Conservation (phyloP, 768 basidiomycete species). For the Candolleomyces eurysporus region DNA sequence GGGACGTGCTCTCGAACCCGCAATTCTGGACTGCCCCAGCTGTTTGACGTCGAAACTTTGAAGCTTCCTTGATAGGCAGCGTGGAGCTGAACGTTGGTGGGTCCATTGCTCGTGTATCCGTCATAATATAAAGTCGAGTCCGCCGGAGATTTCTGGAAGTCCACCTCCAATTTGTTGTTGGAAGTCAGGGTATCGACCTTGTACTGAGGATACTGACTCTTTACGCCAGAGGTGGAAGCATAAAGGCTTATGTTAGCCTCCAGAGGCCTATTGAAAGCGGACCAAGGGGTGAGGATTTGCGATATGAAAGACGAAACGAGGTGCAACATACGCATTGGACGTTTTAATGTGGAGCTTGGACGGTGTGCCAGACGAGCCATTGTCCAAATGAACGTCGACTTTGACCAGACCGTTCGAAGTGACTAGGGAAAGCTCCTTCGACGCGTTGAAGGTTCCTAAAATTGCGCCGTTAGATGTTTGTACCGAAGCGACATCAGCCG, state of each 20-base stretch:
- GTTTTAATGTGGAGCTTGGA: neutral
- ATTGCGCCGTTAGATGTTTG: slow-evolving; percentile 45
- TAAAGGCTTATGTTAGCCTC: slow-evolving; percentile 13
- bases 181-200: slow-evolving; percentile 26
- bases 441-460: slow-evolving; percentile 41
- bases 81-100: slow-evolving; percentile 30
- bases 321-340: neutral
- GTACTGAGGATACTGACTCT: slow-evolving; percentile 17
- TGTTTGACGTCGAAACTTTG: slow-evolving; percentile 10
- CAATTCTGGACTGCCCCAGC: neutral
- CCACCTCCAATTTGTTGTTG: slow-evolving; percentile 30
- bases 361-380: slow-evolving; percentile 6
- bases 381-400: slow-evolving; percentile 36
- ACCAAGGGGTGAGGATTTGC: neutral
- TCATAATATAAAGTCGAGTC: slow-evolving; percentile 28
- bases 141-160: slow-evolving; percentile 29
- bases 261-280: slow-evolving; percentile 6
- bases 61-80: slow-evolving; percentile 39
- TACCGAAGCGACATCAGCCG: slow-evolving; percentile 23
- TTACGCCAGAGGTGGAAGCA: neutral
- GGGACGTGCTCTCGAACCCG: neutral
- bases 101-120: slow-evolving; percentile 32
- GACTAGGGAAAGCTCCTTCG: slow-evolving; percentile 25
- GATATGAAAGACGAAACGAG: neutral
- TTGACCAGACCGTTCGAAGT: slow-evolving; percentile 43